Base-by-base conservation (phyloP, 768 basidiomycete species). In the Psilocybe azurescens region DNA sequence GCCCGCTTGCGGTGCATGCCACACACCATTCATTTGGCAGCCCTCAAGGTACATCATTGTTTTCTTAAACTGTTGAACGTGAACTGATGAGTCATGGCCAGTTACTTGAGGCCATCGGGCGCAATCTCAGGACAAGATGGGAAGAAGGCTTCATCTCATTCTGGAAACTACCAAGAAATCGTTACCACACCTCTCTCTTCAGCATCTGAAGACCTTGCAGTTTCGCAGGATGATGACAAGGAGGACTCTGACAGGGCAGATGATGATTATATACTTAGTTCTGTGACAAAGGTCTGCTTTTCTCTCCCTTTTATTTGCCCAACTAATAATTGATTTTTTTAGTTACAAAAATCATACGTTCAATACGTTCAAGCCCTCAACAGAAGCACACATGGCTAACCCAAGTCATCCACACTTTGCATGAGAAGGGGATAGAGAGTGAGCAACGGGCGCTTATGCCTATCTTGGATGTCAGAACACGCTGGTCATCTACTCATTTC, bases 11-110 rank as follows among this genome's bases (percentile, higher is more conserved):
- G 66, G 11, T 79, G 78, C 64, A 73, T 78, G 73, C 78, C 77
- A 0, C 77, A 79, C 56, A 78, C 75, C 0, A 66, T 78, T 11
- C 76, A 79, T 60, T 69, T 79, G n/a, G 74, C 76, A 0, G 76
- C 74, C 0, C 32, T 78, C n/a, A 24, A 18, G 16, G 48, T 50
- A 24, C 24, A 20, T 24, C 24, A 11, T 10, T 50, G 11, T 18
- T 50, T 18, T 24, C 11, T 24, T 10, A 10, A 18, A 20, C 18
- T 10, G 16, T 24, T 6, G 24, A 4, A 11, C 24, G 0, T 28
- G 5, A 7, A 18, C 24, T 50, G 7, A 50, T 18, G 18, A 6
- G 16, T 28, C 4, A 14, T 14, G 11, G 29, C 13, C 18, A 68
- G 64, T 51, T 68, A 7, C 55, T 68, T 7, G 58, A 65, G 39